These are phyloP conservation scores for Boletellus ananas DNA, from an alignment of 768 basidiomycete genomes.

Conservation along the genomic window DNA sequence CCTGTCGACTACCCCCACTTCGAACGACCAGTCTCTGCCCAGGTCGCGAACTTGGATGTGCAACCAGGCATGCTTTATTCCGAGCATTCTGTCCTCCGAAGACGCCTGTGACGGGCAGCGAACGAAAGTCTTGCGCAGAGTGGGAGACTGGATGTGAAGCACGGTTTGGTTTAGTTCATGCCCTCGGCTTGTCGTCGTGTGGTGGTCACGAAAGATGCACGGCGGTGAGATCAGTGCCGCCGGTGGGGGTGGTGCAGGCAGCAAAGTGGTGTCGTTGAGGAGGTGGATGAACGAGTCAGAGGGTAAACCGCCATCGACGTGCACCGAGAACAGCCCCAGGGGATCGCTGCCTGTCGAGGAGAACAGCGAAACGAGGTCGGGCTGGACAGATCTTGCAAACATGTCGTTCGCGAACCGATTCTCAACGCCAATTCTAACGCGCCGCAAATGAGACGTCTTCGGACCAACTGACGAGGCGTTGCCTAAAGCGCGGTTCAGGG, in stretches of 20 bases:
- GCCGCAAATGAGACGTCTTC: slow-evolving; percentile 11
- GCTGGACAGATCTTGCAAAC: slow-evolving; percentile 59
- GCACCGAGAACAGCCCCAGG: slow-evolving; percentile 49
- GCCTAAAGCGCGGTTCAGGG: slow-evolving; percentile 4
- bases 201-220: slow-evolving; percentile 26
- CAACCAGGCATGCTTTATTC: slow-evolving; percentile 68
- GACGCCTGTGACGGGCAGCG: slow-evolving; percentile 46
- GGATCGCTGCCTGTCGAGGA: slow-evolving; percentile 68
- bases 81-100: slow-evolving; percentile 37
- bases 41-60: slow-evolving; percentile 72
- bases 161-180: slow-evolving; percentile 58
- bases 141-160: slow-evolving; percentile 77
- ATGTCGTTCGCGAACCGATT: slow-evolving; percentile 27
- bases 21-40: slow-evolving; percentile 68
- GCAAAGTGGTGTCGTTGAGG: slow-evolving; percentile 54
- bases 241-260: slow-evolving; percentile 45
- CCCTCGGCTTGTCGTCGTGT: slow-evolving; percentile 31
- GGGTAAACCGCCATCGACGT: slow-evolving; percentile 47
- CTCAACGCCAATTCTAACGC: slow-evolving; percentile 12
- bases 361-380: slow-evolving; percentile 65
- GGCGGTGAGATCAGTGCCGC: slow-evolving; percentile 44
- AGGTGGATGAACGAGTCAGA: slow-evolving; percentile 64
- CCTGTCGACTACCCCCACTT: slow-evolving; percentile 70
- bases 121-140: slow-evolving; percentile 62
- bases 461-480: slow-evolving; percentile 4